These are phyloP conservation scores for Primulina huaijiensis DNA, from an alignment of 257 asterid genomes.

Conservation along the genomic window DNA sequence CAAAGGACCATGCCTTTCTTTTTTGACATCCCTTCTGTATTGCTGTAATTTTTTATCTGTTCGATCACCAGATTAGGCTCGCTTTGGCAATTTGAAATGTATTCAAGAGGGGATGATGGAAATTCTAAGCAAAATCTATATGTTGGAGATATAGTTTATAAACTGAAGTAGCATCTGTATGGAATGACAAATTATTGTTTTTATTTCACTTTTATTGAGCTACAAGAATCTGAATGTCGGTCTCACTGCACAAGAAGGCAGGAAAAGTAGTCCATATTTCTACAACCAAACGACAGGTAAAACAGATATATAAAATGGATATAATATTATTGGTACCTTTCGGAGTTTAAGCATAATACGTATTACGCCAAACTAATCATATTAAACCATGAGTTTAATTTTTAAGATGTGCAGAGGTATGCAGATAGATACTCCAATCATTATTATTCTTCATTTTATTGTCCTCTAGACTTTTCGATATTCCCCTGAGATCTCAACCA, in stretches of 20 bases:
- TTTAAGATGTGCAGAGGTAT: background rate
- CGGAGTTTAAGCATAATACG: background rate
- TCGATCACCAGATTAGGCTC: slow-evolving; percentile 8
- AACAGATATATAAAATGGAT: background rate
- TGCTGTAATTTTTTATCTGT: slow-evolving; percentile 21
- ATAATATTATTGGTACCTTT: slow-evolving; percentile 17
- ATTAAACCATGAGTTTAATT: no score
- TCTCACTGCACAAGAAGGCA: slow-evolving; percentile 19
- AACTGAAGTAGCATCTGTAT: slow-evolving; percentile 2
- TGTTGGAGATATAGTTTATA: background rate
- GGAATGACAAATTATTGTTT: background rate
- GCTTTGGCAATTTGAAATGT: slow-evolving; percentile 6
- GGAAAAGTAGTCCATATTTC: background rate
- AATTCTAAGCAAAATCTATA: no score
- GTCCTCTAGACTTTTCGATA: background rate
- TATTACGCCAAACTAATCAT: background rate
- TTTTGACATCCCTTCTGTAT: slow-evolving; percentile 42
- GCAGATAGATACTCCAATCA: background rate
- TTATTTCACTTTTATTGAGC: slow-evolving; percentile 7
- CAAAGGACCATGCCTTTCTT: slow-evolving; percentile 73
- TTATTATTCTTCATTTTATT: background rate
- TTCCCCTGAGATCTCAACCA: slow-evolving; percentile 5
- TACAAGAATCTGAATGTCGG: slow-evolving; percentile 7
- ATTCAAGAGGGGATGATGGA: slow-evolving; percentile 4
- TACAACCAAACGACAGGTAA: slow-evolving; percentile 11